Evolutionary conservation across 2,329 filamentous ascomycete species (phyloP), one percentile per base, ranked within the genome.

Genomic region (Ceratocystis variospora): DNA sequence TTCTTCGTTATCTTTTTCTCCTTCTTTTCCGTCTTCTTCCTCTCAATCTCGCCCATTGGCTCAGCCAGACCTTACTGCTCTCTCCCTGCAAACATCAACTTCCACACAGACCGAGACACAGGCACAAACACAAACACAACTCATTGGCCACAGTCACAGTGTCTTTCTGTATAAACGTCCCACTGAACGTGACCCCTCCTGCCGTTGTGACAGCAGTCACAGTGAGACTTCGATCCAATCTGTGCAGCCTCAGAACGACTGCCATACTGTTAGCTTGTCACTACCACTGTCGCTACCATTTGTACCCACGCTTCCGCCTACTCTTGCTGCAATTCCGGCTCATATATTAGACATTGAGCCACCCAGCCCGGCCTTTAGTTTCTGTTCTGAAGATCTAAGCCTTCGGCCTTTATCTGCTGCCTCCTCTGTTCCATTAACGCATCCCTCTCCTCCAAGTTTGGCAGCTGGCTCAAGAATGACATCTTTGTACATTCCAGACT

Each of bases 361-460:
- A 3, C 59, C 63, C 48, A 66, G 63, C 33, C 67, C 67, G 12
- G 64, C 50, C 5, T 68, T 68, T 31, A 63, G 48, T 33, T 68
- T 68, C 31, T 68, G 63, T 25, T 50, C 41, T n/a, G 64, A 68
- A 62, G 28, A 68, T 45, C 33, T 66, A 22, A 53, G 37, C 2
- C 61, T 68, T 12, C 61, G 50, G 15, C 28, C 44, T 17, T 55
- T 22, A 48, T n/a, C 45, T 3, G n/a, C 48, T 22, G 12, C 64
- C 12, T 61, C 44, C 8, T 22, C 64, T 44, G 57, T 66, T 31
- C 41, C 37, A 41, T 41, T 64, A 28, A 45, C 59, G 22, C 63
- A 66, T 22, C 55, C 50, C 15, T 61, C 45, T 10, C 61, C 45
- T 10, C 61, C 41, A 25, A 63, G 62, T 19, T 59, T 59, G 55